Evolutionary conservation across 495 filamentous ascomycete species (phyloP), one percentile per base, ranked within the genome.

Genomic region (Margaritispora aquatica): DNA sequence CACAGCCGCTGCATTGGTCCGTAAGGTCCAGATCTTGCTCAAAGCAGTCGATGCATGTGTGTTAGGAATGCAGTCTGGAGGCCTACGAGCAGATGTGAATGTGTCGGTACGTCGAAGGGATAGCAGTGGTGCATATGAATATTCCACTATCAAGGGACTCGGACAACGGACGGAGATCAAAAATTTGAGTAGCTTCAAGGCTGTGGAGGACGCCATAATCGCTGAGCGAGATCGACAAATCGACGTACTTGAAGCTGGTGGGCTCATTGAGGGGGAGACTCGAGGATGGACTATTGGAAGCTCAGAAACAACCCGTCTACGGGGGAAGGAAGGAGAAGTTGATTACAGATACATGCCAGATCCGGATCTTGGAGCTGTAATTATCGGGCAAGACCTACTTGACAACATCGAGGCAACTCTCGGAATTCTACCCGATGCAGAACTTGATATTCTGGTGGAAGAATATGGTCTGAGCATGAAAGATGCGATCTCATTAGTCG

Each of bases 331-430:
- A 67, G 95, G 94, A 41, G 92, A 96, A 66, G 90, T 97, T 1
- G 94, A 98, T 65, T 98, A 98, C 68, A 80, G 94, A 47, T 98
- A 97, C 70, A 97, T 98, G 95, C 94, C 94, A 0, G 94, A 99
- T 69, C 90, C 94, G 1, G 94, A 99, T 70, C 74, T 99, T 10
- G 80, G 80, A 0, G 89, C 95, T 0, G 75, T 99, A 10, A 66
- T 89, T 2, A 86, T 99, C 61, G 86, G 83, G 13, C 63, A 80
- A 41, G 85, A 88, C 47, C 74, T 97, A 4, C 72, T 96, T 19
- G 66, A 77, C 10, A 72, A 84, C 60, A 74, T 97, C 10, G 70
- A 66, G 8, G 61, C 72, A 2, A 83, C 71, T 0, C 73, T 95
- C 44, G 90, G 90, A 0, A 69, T 74, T 11, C 70, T 88, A 15